Evolutionary conservation across 192 early-diverging fungal species (phyloP), one percentile per base, ranked within the genome.

Genomic region (Obelidium mucronatum): DNA sequence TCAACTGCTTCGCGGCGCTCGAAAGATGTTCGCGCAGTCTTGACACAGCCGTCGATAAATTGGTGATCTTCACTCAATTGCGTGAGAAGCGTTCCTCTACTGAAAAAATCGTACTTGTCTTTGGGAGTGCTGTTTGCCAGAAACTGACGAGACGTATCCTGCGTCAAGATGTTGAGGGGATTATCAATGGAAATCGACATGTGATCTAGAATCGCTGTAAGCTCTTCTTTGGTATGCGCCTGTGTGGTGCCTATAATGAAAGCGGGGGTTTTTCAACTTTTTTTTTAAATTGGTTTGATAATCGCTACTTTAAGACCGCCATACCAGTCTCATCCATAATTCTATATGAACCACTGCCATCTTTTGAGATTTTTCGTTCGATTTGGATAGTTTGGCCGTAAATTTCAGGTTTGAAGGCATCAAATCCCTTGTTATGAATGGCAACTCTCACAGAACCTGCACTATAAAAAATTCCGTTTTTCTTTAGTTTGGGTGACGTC

Each of bases 61-160:
- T 87, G 83, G 60, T 94, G 92, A 80, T 97, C 95, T 19, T 81
- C 70, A 42, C 84, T 86, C 17, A 98, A 85, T 79, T 95, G 93
- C 5, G 84, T 81, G 17, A 98, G 83, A 78, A 93, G 93, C 1
- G 96, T 96, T 55, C 96, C 97, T 58, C 89, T 91, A 75, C 93
- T 83, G 65, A 97, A 98, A 60, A 97, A 94, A 80, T 88, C 90
- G 86, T 97, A 99, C 84, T 96, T 97, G 39, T 96, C 94, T 63
- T 92, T 84, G 2, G 94, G 75, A 17, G 92, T 92, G 42, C 90
- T 93, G 53, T 90, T 90, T 34, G 90, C 89, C 22, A 99, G 84
- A 62, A 99, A 98, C 83, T 92, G 90, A 31, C 94, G 88, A 6
- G 97, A 96, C 4, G 92, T 91, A 66, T 98, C 97, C 72, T 99